Percentiles rank a stretch among this genome's conserved stretches.
Evolutionary conservation across 176 grass and related monocot species (phyloP).

Genomic region (Dendrocalamus sinicus): DNA sequence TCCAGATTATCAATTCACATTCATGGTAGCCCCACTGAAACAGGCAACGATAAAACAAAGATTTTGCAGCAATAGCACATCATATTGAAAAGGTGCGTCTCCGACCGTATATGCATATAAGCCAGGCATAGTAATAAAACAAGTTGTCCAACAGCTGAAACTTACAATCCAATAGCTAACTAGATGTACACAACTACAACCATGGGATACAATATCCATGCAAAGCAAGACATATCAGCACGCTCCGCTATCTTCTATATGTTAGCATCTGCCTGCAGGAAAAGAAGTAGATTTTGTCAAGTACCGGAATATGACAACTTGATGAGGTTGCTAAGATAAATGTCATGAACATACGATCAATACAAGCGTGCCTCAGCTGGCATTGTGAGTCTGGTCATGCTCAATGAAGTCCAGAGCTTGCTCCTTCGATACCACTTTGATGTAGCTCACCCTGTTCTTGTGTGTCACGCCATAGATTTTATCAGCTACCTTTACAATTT

Average conservation of each 20-base stretch:
- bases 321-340: neutral
- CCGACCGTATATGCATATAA: neutral
- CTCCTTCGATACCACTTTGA: slow-evolving; percentile 84
- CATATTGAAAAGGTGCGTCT: neutral
- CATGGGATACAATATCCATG: neutral
- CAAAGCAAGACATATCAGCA: neutral
- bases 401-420: slow-evolving; percentile 95
- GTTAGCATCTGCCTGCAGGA: slow-evolving; percentile 32
- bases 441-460: slow-evolving; percentile 89
- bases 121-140: neutral
- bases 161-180: slow-evolving; percentile 37
- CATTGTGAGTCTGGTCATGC: slow-evolving; percentile 88
- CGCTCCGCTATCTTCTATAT: neutral
- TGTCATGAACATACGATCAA: neutral
- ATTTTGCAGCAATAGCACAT: neutral
- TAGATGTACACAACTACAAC: slow-evolving; percentile 46
- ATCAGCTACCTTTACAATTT: slow-evolving; percentile 89
- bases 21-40: neutral
- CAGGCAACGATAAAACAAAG: neutral
- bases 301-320: neutral
- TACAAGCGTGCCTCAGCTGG: slow-evolving; percentile 47
- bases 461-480: slow-evolving; percentile 96
- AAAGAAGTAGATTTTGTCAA: neutral
- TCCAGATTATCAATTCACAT: neutral
- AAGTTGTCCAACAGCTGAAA: neutral